phyloP scores from a whole-genome alignment of 2,329 filamentous ascomycete genomes.

The Beauveria rudraprayagi region DNA sequence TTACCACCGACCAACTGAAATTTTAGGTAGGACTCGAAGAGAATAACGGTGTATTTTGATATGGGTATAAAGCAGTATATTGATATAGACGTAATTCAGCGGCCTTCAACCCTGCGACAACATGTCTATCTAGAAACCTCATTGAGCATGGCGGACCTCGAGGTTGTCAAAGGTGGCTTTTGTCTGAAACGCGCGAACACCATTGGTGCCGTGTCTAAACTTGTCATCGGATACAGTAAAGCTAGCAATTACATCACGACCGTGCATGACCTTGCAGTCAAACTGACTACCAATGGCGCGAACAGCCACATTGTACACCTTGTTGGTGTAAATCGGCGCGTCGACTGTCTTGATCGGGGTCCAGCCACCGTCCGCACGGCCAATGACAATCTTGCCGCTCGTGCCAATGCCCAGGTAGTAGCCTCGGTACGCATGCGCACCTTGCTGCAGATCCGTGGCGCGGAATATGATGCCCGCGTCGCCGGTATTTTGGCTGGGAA shows the following conservation, averaged over 20 bases:
- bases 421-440: conserved; percentile 13
- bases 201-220: conserved; percentile 6
- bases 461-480: conserved; percentile 30
- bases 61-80: conserved; percentile 10
- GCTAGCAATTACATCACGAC: background rate
- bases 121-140: background rate
- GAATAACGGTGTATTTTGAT: too few relatives aligned
- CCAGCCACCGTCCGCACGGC: conserved; percentile 11
- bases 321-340: conserved; percentile 1
- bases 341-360: background rate
- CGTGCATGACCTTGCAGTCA: conserved; percentile 1
- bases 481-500: conserved; percentile 10
- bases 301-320: conserved; percentile 4
- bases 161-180: conserved; percentile 11
- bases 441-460: conserved; percentile 16
- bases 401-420: conserved; percentile 26
- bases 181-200: conserved; percentile 5
- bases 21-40: background rate
- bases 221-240: conserved; percentile 9
- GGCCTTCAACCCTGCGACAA: background rate
- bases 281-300: background rate
- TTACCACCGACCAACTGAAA: conserved; percentile 6
- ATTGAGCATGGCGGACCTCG: background rate
- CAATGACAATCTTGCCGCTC: conserved; percentile 18
- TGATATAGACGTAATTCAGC: background rate